phyloP scores from a whole-genome alignment of 768 basidiomycete species.

The Rhodosporidiobolus odoratus region DNA sequence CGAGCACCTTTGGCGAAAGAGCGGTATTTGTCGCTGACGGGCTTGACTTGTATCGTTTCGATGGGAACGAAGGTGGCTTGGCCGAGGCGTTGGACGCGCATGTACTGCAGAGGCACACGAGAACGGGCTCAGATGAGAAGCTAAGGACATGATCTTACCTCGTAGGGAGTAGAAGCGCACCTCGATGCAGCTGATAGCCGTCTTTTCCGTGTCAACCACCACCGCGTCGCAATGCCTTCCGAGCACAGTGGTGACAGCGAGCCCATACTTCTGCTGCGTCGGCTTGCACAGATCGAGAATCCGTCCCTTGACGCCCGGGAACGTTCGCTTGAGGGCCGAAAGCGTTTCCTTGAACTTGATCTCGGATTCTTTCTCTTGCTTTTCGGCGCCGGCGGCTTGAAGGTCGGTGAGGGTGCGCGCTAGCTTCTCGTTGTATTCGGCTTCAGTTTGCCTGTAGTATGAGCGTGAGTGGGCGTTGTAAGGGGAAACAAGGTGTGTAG shows the following conservation, averaged over 20 bases:
- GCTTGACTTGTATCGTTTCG: conserved; percentile 93
- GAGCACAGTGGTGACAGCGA: conserved; percentile 81
- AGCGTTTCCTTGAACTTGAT: conserved; percentile 77
- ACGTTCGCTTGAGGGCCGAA: conserved; percentile 73
- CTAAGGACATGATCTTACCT: too few species aligned
- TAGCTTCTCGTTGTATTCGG: conserved; percentile 87
- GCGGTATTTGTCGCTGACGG: conserved; percentile 88
- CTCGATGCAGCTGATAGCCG: conserved; percentile 95
- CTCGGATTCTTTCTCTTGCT: conserved; percentile 78
- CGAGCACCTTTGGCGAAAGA: conserved; percentile 82
- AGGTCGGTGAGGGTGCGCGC: conserved; percentile 74
- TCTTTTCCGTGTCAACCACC: conserved; percentile 94
- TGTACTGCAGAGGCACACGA: conserved; percentile 56
- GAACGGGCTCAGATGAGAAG: neutral
- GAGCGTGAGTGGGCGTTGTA: neutral
- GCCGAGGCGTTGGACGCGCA: conserved; percentile 89
- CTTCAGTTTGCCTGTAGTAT: conserved; percentile 68
- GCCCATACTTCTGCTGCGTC: conserved; percentile 82
- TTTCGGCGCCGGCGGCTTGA: conserved; percentile 82
- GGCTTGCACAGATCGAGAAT: conserved; percentile 93
- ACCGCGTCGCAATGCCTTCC: conserved; percentile 93
- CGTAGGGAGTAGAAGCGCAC: conserved; percentile 49
- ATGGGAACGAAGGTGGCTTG: conserved; percentile 97
- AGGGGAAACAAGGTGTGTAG: neutral
- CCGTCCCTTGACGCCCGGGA: conserved; percentile 88